Percentiles rank a stretch among this genome's conserved stretches.
Conservation (phyloP, 2,329 filamentous ascomycete species). For the Fonsecaea nubica region DNA sequence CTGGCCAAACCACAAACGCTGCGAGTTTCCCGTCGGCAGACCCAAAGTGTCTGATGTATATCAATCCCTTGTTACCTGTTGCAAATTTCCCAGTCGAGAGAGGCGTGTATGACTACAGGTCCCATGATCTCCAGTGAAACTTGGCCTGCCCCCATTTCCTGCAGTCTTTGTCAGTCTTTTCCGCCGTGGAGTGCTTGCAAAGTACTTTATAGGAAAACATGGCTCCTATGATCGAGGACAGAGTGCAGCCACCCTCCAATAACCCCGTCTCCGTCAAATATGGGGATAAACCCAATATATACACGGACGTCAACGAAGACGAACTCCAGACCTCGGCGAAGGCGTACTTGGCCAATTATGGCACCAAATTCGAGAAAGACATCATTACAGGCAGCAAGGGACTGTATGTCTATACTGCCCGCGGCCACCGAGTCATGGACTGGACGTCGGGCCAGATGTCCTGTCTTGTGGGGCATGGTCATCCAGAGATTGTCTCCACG, state of each 20-base stretch:
- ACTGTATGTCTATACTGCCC: conserved; percentile 54
- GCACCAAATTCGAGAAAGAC: conserved; percentile 43
- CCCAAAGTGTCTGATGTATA: conserved; percentile 16
- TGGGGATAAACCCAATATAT: conserved; percentile 37
- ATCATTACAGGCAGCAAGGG: conserved; percentile 57
- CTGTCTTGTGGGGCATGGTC: conserved; percentile 64
- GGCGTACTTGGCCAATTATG: conserved; percentile 40
- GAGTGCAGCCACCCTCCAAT: conserved; percentile 39
- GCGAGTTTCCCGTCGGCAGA: conserved; percentile 28
- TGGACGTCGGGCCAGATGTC: conserved; percentile 69
- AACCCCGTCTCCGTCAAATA: conserved; percentile 50
- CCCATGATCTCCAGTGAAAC: not conserved
- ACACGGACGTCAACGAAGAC: conserved; percentile 46
- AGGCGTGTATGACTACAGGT: conserved; percentile 1
- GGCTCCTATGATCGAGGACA: conserved; percentile 39
- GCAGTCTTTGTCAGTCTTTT: conserved; percentile 20
- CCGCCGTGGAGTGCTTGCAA: not conserved
- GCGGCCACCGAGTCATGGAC: conserved; percentile 59
- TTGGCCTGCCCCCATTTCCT: conserved; percentile 1
- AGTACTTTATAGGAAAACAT: conserved; percentile 27
- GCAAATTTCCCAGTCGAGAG: not conserved
- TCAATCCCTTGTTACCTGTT: conserved; percentile 8
- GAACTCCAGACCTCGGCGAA: conserved; percentile 44
- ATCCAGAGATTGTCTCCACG: conserved; percentile 64
- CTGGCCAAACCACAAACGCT: conserved; percentile 7